Base-by-base conservation (phyloP, 2,329 filamentous ascomycete species). In the Basipetospora chlamydospora region DNA sequence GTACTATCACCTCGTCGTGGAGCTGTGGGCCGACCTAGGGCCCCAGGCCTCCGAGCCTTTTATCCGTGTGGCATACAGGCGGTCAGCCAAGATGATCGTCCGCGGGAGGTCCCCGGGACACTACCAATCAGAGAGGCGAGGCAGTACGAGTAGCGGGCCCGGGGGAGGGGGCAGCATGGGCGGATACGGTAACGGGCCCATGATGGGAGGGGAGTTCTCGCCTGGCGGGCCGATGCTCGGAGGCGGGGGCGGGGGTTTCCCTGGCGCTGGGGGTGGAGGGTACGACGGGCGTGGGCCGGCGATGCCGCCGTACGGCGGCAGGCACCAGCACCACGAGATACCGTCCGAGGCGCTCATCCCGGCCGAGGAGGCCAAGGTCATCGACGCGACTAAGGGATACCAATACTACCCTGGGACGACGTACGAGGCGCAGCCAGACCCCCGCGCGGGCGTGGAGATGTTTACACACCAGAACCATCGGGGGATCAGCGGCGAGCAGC, bases 1-100 rank as follows among this genome's bases (percentile, higher is more conserved):
- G 48, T 93, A 86, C 55, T 94, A 92, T 50, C 83, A 90, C 48
- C 66, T 95, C n/a, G 73, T 92, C 31, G 78, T 93, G 4, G 85
- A 93, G 52, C 71, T 92, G 1, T 84, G 75, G 56, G 83, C 72
- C 6, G 77, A 87, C 44, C 60, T 84, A 6, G 67, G 73, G 3
- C 50, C 55, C 22, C 62, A 57, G 46, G 57, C 39, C 40, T 51
- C 45, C 13, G 66, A 72, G 1, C 66, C 70, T 22, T 86, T 70
- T 59, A 60, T 86, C 47, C 79, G 80, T 50, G 64, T 90, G 35
- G 82, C 81, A 3, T 72, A 73, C 39, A 69, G 71, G 33, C 75
- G 81, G 48, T 88, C 82, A 5, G 75, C 79, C 41, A 81, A 80
- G 51, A 83, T 90, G 68, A 85, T 92, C 46, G 83, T 90, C n/a